Evolutionary conservation across 495 filamentous ascomycete species (phyloP).

Genomic region (Astrothelium macrocarpum): DNA sequence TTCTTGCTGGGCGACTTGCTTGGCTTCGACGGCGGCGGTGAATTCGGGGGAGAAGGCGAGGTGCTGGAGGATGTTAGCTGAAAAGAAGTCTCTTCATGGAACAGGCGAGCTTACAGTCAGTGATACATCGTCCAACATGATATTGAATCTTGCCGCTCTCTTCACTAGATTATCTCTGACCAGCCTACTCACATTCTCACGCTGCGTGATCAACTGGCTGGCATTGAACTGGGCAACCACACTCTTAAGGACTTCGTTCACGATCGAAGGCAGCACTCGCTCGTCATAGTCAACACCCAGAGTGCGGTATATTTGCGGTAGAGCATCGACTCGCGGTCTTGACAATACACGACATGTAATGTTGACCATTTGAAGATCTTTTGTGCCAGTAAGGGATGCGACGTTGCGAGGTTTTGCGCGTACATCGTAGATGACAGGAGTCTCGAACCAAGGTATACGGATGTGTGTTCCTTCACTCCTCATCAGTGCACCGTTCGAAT

Average conservation of each 20-base stretch:
- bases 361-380: constrained; percentile 99
- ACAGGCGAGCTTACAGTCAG: constrained; percentile 59
- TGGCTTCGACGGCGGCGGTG: constrained; percentile 96
- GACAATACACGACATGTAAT: constrained; percentile 99
- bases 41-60: constrained; percentile 99
- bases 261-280: constrained; percentile 90
- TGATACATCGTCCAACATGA: constrained; percentile 93
- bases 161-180: constrained; percentile 87
- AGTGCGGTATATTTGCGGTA: constrained; percentile 94
- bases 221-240: constrained; percentile 99
- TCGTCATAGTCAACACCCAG: constrained; percentile 95
- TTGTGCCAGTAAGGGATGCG: constrained; percentile 93
- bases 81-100: not conserved
- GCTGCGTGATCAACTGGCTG: constrained; percentile 93
- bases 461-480: constrained; percentile 71
- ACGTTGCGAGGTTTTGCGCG: constrained; percentile 96
- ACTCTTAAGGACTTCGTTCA: constrained; percentile 97
- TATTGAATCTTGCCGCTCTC: constrained; percentile 92
- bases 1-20: constrained; percentile 98
- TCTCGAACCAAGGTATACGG: constrained; percentile 92
- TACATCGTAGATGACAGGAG: constrained; percentile 92
- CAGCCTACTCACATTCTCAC: constrained; percentile 86
- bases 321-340: constrained; percentile 71
- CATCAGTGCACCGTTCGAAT: not conserved
- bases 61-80: constrained; percentile 52